Base-by-base conservation (phyloP, 2,329 filamentous ascomycete species). In the Nannizziopsis barbatae region DNA sequence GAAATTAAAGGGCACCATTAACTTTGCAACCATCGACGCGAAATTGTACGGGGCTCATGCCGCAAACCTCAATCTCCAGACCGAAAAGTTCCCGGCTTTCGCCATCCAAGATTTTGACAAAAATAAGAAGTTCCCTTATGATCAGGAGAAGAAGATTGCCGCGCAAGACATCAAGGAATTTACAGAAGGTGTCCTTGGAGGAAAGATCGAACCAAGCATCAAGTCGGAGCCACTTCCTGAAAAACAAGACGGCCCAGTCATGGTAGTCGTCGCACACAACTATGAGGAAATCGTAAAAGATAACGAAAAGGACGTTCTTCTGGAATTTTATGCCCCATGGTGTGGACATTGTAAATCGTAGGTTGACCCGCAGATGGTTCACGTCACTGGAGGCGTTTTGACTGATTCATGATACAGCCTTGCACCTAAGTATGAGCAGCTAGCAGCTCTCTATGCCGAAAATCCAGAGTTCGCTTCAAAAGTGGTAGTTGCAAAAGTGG, bases 201-300 rank as follows among this genome's bases (percentile, higher is more conserved):
- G 89, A 72, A 94, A 94, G 77, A 69, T 96, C 57, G 83, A 93
- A 70, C 86, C 92, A 60, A 94, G 86, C 77, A 84, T 98, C 79
- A 98, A 98, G 81, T 95, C 89, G 55, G 92, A 98, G 78, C 86
- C 88, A 50, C 82, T 96, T 58, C 92, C 92, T 54, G 88, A 95
- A 79, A 84, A 78, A 56, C 86, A 98, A 70, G 88, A 95, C 56
- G 88, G 86, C 49, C 78, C 87, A 55, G 90, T 95, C 61, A 82
- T 81, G 52, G 76, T 93, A 53, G 77, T 98, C 50, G 92, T 98
- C 50, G 92, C 90, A 67, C 85, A 94, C 74, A 90, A 79, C 73
- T 98, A 95, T 78, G 76, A 95, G 55, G 78, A 93, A 6, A 73
- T 96, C 58, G 89, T 98, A 62, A 77, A 95, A 49, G 84, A 98